Evolutionary conservation across 2,329 filamentous ascomycete species (phyloP), one percentile per base, ranked within the genome.

Genomic region (Fusarium staphyleae): DNA sequence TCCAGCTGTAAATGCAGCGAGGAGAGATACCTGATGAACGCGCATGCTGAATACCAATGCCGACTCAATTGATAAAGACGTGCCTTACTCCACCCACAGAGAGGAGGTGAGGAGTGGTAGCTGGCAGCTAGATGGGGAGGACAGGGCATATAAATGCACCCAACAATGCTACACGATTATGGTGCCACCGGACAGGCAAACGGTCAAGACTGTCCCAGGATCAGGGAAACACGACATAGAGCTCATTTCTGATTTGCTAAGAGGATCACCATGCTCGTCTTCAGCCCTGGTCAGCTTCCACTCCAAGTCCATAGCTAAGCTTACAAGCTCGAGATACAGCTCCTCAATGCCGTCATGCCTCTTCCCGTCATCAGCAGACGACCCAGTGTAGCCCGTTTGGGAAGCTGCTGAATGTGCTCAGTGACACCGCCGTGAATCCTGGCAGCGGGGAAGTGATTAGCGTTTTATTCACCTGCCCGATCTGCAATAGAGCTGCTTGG

Each of bases 1-100:
- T 18, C 67, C 55, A 10, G 60, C 58, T 19, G 55, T 55, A 10
- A 66, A 51, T 24, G 62, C 63, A 10, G 46, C 46, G 26, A 71
- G 35, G 14, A 45, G 35, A 13, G 47, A 41, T 9, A 66, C 52
- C n/a, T 62, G 51, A 26, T 37, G 32, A 28, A 52, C 47, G 34
- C 60, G 63, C 63, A 66, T 66, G 26, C 8, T 49, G 30, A n/a
- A 11, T 4, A n/a, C 10, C 14, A 35, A 37, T 26, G 8, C 1
- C 30, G 46, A 51, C 40, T 35, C 40, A 13, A 13, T 33, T 18
- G 3, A 14, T 28, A 32, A 15, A 26, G 19, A 13, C 13, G 41
- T 15, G 12, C 16, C 14, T 11, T 12, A 40, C 36, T 35, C 24
- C 24, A 15, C 14, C 8, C 36, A 24, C 22, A 24, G 22, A 24